Conservation (phyloP, 768 basidiomycete species). For the Lactarius akahatsu region DNA sequence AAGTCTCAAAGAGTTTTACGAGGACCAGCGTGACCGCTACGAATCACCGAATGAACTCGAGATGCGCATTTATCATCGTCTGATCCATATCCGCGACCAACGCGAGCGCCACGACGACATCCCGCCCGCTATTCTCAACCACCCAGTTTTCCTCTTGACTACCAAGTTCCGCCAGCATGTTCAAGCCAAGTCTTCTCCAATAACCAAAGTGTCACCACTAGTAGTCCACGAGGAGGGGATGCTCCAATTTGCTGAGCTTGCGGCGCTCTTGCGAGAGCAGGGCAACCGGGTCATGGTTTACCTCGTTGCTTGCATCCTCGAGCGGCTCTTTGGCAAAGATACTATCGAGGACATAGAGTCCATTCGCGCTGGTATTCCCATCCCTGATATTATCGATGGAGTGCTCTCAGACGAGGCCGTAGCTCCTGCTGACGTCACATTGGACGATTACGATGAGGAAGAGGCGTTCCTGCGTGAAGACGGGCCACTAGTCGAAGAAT, state of each 20-base stretch:
- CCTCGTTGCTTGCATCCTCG: conserved; percentile 85
- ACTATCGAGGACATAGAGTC: conserved; percentile 74
- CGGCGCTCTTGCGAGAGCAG: conserved; percentile 59
- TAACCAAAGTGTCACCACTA: conserved; percentile 62
- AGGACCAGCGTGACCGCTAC: conserved; percentile 68
- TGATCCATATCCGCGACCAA: conserved; percentile 88
- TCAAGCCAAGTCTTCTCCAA: conserved; percentile 75
- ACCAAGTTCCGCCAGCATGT: conserved; percentile 79
- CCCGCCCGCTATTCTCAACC: conserved; percentile 59
- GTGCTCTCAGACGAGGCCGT: conserved; percentile 35
- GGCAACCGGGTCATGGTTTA: conserved; percentile 74
- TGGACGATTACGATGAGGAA: conserved; percentile 29
- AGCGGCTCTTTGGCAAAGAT: conserved; percentile 80
- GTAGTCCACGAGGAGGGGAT: conserved; percentile 65
- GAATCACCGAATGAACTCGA: conserved; percentile 86
- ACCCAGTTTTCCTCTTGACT: conserved; percentile 80
- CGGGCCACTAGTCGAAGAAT: conserved; percentile 16
- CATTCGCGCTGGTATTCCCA: conserved; percentile 55
- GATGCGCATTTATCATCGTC: conserved; percentile 92
- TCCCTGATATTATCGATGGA: conserved; percentile 72
- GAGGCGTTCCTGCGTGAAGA: conserved; percentile 26
- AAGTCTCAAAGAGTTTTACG: conserved; percentile 90
- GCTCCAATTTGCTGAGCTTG: conserved; percentile 65
- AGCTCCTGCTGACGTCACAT: conserved; percentile 18
- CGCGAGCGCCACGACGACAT: conserved; percentile 73